phyloP scores from a whole-genome alignment of 345 rosid species.

The Citrus glauca region DNA sequence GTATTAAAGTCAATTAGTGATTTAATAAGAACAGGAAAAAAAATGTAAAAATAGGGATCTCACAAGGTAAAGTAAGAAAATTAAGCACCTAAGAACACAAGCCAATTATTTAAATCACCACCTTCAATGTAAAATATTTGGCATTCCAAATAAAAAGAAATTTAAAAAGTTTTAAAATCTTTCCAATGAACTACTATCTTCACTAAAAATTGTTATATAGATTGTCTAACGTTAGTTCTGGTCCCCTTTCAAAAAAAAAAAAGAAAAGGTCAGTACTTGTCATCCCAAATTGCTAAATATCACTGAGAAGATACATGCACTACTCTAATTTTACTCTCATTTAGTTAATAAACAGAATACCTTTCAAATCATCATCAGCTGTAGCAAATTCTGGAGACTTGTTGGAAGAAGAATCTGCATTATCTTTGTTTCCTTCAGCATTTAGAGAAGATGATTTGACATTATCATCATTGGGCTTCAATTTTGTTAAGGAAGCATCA shows the following conservation, averaged over 20 bases:
- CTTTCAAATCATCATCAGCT: neutral
- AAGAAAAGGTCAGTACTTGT: neutral
- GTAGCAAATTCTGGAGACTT: neutral
- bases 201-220: neutral
- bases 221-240: neutral
- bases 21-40: neutral
- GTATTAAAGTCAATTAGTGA: neutral
- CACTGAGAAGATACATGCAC: neutral
- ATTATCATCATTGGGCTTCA: neutral
- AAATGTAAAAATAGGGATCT: neutral
- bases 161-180: neutral
- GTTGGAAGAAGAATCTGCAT: neutral
- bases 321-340: neutral
- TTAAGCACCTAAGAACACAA: neutral
- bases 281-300: neutral
- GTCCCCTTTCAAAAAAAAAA: no score
- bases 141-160: neutral
- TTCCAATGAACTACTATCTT: neutral
- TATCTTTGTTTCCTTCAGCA: neutral
- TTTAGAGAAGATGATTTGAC: conserved; percentile 3
- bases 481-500: conserved; percentile 1
- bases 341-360: conserved; percentile 3
- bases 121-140: neutral
- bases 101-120: neutral
- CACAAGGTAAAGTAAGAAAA: neutral